These are phyloP conservation scores for Aspergillus olivimuriae DNA, from an alignment of 495 filamentous ascomycete species.

Conservation along the genomic window DNA sequence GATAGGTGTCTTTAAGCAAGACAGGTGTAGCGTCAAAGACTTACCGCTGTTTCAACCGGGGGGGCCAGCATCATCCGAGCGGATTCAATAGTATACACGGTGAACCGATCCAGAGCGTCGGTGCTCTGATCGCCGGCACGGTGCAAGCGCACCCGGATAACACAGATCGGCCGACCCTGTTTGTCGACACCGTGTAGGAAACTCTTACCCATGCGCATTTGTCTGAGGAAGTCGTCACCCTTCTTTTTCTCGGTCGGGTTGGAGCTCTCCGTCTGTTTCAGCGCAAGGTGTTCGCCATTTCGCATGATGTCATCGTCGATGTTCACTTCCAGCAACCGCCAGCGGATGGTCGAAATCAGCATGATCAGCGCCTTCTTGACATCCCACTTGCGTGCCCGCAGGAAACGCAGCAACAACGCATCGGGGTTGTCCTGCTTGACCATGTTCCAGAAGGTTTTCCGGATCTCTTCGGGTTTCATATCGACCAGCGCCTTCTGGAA, in stretches of 20 bases:
- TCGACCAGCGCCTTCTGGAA: conserved; percentile 74
- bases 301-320: conserved; percentile 83
- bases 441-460: conserved; percentile 88
- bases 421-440: conserved; percentile 94
- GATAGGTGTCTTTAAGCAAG: background rate
- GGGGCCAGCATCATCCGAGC: conserved; percentile 72
- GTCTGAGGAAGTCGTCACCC: conserved; percentile 74
- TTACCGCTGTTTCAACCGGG: conserved; percentile 86
- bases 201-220: conserved; percentile 90
- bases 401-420: conserved; percentile 76
- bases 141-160: conserved; percentile 78
- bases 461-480: conserved; percentile 69
- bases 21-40: conserved; percentile 23
- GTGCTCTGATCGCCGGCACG: conserved; percentile 74
- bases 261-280: conserved; percentile 50
- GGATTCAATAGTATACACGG: conserved; percentile 91
- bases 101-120: conserved; percentile 75
- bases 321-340: conserved; percentile 73
- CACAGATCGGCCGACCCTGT: conserved; percentile 77
- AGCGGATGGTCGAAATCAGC: conserved; percentile 90
- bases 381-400: conserved; percentile 94
- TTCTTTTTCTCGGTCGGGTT: conserved; percentile 55
- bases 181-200: conserved; percentile 87
- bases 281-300: conserved; percentile 64
- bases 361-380: conserved; percentile 89